Base-by-base conservation (phyloP, 2,329 filamentous ascomycete species). In the Cladosporium sphaerospermum region DNA sequence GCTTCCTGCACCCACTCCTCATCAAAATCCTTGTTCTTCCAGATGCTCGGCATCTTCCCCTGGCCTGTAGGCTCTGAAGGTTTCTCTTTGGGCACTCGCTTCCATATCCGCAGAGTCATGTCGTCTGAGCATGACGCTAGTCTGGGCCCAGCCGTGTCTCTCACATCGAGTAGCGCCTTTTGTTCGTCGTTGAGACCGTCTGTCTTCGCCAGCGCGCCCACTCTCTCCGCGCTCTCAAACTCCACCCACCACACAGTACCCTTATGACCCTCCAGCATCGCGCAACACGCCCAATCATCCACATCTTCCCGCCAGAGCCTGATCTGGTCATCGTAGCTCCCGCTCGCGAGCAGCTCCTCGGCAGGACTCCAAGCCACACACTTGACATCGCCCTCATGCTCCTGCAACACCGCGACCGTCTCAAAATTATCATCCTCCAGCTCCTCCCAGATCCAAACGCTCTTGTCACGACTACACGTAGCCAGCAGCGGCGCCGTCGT, bases 381-480 rank as follows among this genome's bases (percentile, higher is more conserved):
- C 70, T 99, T 99, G 60, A 99, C 91, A 71, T 99, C 93, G 18
- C 88, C 91, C 44, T 91, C 87, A 68, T 99, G 93, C 72, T 97
- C 93, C 71, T 88, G 89, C 64, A 97, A 78, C 50, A 97, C 92
- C 0, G 92, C 93, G 13, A 97, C 84, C 1, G 93, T 97, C 77
- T 99, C 93, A 75, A 91, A 97, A 68, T 97, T 93, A 68, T 96
- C 92, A 52, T 95, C 91, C 13, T 85, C 87, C 51, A 96, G 81
- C 68, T 97, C 93, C 71, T 99, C 93, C 93, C 93, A 99, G 62
- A 99, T 89, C 93, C 93, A 99, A 14, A 97, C 89, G 13, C 83
- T 87, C 74, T 97, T 97, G 69, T 99, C 93, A 45, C 93, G 81
- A 50, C 84, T 88, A 71, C 91, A 96, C 0, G 91, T 96, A 5